These are phyloP conservation scores for Candida succiphila DNA, from an alignment of 805 yeast species.

Conservation along the genomic window DNA sequence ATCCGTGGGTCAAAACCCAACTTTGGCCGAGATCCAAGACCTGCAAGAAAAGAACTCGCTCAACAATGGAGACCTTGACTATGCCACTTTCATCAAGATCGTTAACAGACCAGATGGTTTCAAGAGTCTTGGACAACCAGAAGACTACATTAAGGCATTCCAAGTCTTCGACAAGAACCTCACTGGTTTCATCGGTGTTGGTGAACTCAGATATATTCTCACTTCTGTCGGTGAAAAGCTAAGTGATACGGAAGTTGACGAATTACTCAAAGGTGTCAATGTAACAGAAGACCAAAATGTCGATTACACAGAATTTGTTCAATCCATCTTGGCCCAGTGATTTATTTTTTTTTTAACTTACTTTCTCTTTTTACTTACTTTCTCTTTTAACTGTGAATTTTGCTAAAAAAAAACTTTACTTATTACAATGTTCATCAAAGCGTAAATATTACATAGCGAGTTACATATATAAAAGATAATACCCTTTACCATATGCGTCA, in stretches of 20 bases:
- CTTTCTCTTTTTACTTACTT: background rate
- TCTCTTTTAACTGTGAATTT: background rate
- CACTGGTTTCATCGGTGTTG: slow-evolving; percentile 94
- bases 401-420: background rate
- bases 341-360: background rate
- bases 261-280: slow-evolving; percentile 88
- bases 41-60: slow-evolving; percentile 30
- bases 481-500: background rate
- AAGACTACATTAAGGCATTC: slow-evolving; percentile 90
- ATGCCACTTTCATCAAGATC: slow-evolving; percentile 65
- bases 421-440: no score
- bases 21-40: slow-evolving; percentile 73
- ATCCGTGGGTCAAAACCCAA: slow-evolving; percentile 98
- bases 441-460: background rate
- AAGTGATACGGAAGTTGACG: slow-evolving; percentile 87
- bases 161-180: slow-evolving; percentile 96
- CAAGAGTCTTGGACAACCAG: slow-evolving; percentile 80
- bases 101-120: slow-evolving; percentile 83
- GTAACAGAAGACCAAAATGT: slow-evolving; percentile 91
- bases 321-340: slow-evolving; percentile 76
- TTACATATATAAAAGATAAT: background rate
- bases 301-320: slow-evolving; percentile 90
- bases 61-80: slow-evolving; percentile 42
- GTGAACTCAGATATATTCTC: slow-evolving; percentile 89
- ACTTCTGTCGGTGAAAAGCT: slow-evolving; percentile 95